Percentiles rank a stretch among this genome's conserved stretches.
Conservation (phyloP, 2,329 filamentous ascomycete genomes). For the Colletotrichum acutatum region DNA sequence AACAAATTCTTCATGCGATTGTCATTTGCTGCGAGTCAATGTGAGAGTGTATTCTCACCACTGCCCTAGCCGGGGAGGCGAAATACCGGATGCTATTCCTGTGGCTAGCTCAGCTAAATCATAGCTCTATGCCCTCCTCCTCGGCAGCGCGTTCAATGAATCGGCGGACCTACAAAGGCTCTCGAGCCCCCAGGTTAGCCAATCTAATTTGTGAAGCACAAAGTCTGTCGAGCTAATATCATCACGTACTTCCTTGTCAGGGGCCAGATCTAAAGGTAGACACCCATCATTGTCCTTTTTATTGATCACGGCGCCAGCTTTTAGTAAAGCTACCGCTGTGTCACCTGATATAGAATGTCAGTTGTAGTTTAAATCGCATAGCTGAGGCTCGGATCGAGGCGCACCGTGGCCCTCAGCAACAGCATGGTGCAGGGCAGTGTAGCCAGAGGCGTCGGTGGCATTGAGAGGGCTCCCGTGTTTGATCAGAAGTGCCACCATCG, state of each 20-base stretch:
- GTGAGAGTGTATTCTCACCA: not conserved
- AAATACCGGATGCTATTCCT: not conserved
- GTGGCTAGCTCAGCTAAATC: constrained; percentile 11
- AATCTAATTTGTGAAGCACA: not conserved
- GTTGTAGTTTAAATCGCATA: not conserved
- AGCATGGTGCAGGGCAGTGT: constrained; percentile 91
- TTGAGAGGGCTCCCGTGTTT: constrained; percentile 84
- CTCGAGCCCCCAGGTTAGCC: not conserved
- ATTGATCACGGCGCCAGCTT: constrained; percentile 83
- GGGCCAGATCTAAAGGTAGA: constrained; percentile 83
- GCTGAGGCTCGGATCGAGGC: constrained; percentile 35
- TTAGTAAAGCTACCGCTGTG: constrained; percentile 83
- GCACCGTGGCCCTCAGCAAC: constrained; percentile 78
- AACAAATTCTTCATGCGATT: not conserved
- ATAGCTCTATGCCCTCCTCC: constrained; percentile 80
- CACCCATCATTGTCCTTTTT: constrained; percentile 79
- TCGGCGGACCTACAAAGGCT: constrained; percentile 67
- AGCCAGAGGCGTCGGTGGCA: constrained; percentile 82
- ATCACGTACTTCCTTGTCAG: constrained; percentile 79
- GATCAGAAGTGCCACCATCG: constrained; percentile 84
- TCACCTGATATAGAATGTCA: constrained; percentile 65
- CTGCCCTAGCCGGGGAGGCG: not conserved
- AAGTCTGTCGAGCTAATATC: not conserved
- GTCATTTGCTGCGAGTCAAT: not conserved
- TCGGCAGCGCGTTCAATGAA: constrained; percentile 85